These are phyloP conservation scores for Leccinellum albellum DNA, from an alignment of 768 basidiomycete species.

Conservation along the genomic window DNA sequence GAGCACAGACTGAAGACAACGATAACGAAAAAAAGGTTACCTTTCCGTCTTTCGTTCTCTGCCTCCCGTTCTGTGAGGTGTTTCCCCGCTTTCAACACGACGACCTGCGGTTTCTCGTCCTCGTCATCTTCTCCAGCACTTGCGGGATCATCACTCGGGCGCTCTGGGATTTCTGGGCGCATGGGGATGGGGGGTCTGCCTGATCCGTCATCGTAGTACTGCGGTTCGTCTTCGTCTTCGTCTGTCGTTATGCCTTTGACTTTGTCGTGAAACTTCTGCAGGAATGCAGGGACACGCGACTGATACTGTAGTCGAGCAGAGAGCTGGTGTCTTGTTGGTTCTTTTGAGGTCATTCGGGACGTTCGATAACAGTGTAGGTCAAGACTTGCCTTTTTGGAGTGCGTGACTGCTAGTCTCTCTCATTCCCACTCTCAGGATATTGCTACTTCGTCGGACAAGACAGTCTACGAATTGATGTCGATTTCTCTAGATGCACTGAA, in stretches of 20 bases:
- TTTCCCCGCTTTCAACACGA: constrained; percentile 84
- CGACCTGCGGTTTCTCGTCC: constrained; percentile 85
- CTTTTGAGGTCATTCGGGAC: constrained; percentile 42
- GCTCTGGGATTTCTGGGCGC: constrained; percentile 67
- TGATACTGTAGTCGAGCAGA: constrained; percentile 68
- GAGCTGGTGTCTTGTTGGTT: constrained; percentile 67
- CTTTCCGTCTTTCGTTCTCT: constrained; percentile 71
- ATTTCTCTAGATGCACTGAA: constrained; percentile 24
- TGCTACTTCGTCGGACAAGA: neutral
- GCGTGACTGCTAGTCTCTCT: too few species aligned
- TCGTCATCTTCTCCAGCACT: constrained; percentile 67
- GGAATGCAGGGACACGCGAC: constrained; percentile 57
- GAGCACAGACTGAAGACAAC: neutral
- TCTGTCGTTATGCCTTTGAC: constrained; percentile 52
- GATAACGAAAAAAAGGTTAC: constrained; percentile 35
- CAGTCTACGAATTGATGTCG: constrained; percentile 12
- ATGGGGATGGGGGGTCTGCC: constrained; percentile 72
- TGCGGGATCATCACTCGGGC: constrained; percentile 64
- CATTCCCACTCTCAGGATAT: too few species aligned
- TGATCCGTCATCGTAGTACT: constrained; percentile 62
- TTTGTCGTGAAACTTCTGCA: constrained; percentile 61
- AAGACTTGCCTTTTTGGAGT: constrained; percentile 18
- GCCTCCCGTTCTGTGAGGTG: constrained; percentile 78
- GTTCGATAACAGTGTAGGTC: neutral
- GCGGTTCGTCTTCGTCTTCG: constrained; percentile 43